Evolutionary conservation across 2,329 filamentous ascomycete species (phyloP).

Genomic region (Alternaria dauci): DNA sequence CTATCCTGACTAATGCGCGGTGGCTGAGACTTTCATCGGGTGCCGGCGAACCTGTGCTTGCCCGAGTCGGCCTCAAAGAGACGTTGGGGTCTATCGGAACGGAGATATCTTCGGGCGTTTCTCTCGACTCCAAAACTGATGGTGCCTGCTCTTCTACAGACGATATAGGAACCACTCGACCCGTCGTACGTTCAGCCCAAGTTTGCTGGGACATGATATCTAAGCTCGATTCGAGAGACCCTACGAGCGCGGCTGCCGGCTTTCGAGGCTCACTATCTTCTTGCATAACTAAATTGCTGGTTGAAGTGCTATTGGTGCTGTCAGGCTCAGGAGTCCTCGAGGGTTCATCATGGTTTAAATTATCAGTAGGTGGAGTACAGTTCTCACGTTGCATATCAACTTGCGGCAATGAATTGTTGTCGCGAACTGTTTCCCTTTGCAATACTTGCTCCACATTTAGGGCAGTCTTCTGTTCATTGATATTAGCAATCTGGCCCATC

Average conservation of each 20-base stretch:
- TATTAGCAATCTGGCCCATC: not conserved
- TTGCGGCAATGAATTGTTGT: not conserved
- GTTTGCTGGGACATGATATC: not conserved
- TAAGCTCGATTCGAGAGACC: too few species aligned
- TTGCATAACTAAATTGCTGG: not conserved
- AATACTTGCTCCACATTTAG: not conserved
- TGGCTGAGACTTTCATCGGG: conserved; percentile 4
- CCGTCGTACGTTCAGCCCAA: not conserved
- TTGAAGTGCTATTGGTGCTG: not conserved
- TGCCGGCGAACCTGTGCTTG: not conserved
- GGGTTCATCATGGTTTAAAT: not conserved
- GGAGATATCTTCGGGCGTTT: not conserved
- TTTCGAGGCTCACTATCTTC: not conserved
- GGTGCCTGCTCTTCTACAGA: not conserved
- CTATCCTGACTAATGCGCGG: conserved; percentile 23
- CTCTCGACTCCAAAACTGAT: not conserved
- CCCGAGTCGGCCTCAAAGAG: not conserved
- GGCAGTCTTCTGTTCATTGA: not conserved
- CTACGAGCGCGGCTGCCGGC: not conserved
- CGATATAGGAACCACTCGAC: not conserved
- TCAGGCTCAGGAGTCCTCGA: not conserved
- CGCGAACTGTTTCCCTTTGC: not conserved
- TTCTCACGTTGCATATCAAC: not conserved
- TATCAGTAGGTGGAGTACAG: not conserved
- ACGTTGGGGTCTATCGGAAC: too few species aligned